These are phyloP conservation scores for Ochromonas danica DNA, from an alignment of 108 stramenopile genomes.

Conservation along the genomic window DNA sequence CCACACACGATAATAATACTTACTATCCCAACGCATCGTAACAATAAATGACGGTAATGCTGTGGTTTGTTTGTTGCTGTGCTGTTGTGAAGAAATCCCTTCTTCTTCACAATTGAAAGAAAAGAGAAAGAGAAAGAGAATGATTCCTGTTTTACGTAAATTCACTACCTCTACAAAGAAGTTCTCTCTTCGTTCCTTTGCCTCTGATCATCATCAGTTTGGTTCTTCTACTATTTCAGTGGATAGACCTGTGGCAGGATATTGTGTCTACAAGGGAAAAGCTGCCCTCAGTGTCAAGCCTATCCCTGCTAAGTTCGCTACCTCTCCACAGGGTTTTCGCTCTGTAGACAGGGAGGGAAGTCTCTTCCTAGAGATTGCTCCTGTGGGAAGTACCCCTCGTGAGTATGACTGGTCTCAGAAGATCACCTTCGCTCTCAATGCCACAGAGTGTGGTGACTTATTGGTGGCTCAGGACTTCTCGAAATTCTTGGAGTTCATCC, in stretches of 20 bases:
- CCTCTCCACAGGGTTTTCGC: not conserved
- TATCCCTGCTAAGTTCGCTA: not conserved
- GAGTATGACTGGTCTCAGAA: constrained; percentile 4
- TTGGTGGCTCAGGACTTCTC: not conserved
- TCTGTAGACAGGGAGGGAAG: not conserved
- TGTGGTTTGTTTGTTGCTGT: too few relatives aligned
- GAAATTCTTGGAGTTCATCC: not conserved
- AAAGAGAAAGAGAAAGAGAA: too few relatives aligned
- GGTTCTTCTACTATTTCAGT: too few relatives aligned
- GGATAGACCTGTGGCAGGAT: not conserved
- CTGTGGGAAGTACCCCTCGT: not conserved
- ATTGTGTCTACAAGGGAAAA: constrained; percentile 8
- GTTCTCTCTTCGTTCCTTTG: too few relatives aligned
- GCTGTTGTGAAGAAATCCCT: too few relatives aligned
- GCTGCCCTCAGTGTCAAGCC: not conserved
- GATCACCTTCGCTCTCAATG: constrained; percentile 1
- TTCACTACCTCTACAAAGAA: too few relatives aligned
- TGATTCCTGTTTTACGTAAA: too few relatives aligned
- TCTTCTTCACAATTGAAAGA: too few relatives aligned
- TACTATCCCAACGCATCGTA: too few relatives aligned
- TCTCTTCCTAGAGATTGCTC: not conserved
- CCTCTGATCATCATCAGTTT: too few relatives aligned
- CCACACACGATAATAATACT: too few relatives aligned
- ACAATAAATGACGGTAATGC: too few relatives aligned
- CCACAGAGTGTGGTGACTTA: not conserved